These are phyloP conservation scores for Fibroporia radiculosa DNA, from an alignment of 768 basidiomycete genomes.

Conservation along the genomic window DNA sequence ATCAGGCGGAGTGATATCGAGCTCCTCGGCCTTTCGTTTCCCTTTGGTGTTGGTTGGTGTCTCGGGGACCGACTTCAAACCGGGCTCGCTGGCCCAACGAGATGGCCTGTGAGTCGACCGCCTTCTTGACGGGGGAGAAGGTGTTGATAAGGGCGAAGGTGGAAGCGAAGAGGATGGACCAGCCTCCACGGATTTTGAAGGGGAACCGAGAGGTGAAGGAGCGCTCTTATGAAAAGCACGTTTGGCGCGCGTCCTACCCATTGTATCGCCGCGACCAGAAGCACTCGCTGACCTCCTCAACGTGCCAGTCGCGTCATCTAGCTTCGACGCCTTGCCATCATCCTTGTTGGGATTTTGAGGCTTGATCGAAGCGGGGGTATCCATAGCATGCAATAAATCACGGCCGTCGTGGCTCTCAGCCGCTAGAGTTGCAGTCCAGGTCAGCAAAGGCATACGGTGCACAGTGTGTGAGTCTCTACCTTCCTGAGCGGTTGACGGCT, in stretches of 20 bases:
- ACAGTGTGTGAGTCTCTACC: slow-evolving; percentile 9
- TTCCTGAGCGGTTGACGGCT: slow-evolving; percentile 15
- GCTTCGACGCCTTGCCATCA: slow-evolving; percentile 16
- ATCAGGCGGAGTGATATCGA: slow-evolving; percentile 64
- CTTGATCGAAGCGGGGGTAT: not conserved
- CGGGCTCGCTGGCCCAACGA: slow-evolving; percentile 20
- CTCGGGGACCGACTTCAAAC: slow-evolving; percentile 17
- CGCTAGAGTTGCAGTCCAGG: not conserved
- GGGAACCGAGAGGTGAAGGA: slow-evolving; percentile 13
- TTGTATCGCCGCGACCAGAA: slow-evolving; percentile 7
- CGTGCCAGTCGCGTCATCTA: slow-evolving; percentile 14
- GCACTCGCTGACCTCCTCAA: slow-evolving; percentile 13
- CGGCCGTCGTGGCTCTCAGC: slow-evolving; percentile 3
- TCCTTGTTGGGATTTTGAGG: slow-evolving; percentile 6
- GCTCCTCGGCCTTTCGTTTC: slow-evolving; percentile 70
- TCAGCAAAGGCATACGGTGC: not conserved
- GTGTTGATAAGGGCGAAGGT: slow-evolving; percentile 7
- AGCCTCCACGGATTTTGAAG: slow-evolving; percentile 15
- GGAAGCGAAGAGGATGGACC: slow-evolving; percentile 12
- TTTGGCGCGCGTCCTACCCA: slow-evolving; percentile 10
- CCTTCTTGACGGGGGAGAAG: not conserved
- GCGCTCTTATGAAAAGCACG: slow-evolving; percentile 19
- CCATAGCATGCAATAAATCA: slow-evolving; percentile 1
- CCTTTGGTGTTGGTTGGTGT: slow-evolving; percentile 33
- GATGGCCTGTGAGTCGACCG: slow-evolving; percentile 9